A percentile compares a stretch with the other conserved stretches of the same genome.
phyloP scores from a whole-genome alignment of 1,284 basidiomycete genomes.

The Cutaneotrichosporon arboriforme region DNA sequence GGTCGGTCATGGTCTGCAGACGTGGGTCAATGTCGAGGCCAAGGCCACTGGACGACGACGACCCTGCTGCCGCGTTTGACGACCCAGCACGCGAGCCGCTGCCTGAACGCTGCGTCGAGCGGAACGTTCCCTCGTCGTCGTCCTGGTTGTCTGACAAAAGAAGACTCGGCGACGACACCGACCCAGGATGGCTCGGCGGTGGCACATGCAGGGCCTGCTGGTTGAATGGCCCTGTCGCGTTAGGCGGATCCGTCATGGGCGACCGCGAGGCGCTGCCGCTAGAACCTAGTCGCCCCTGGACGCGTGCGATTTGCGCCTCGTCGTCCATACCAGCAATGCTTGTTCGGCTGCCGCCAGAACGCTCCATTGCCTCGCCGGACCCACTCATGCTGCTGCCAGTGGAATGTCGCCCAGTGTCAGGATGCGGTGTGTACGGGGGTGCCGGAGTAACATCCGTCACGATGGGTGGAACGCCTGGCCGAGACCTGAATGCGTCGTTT shows the following conservation, averaged over 20 bases:
- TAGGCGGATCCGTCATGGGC: neutral
- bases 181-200: neutral
- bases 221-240: neutral
- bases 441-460: constrained; percentile 22
- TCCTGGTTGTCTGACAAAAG: neutral
- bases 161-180: constrained; percentile 5
- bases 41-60: neutral
- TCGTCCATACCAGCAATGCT: constrained; percentile 6
- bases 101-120: neutral
- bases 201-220: neutral
- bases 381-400: constrained; percentile 42
- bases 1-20: too few species aligned
- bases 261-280: neutral
- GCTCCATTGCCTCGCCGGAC: constrained; percentile 31
- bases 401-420: constrained; percentile 29
- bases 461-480: constrained; percentile 28
- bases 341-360: constrained; percentile 7
- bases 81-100: neutral
- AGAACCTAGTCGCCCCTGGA: neutral
- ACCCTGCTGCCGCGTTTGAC: neutral
- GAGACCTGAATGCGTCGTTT: constrained; percentile 3
- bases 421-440: constrained; percentile 6
- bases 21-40: too few species aligned
- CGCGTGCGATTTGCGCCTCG: neutral
- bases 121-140: constrained; percentile 10